phyloP scores from a whole-genome alignment of 2,329 filamentous ascomycete species.

The Pseudodiploospora longispora region DNA sequence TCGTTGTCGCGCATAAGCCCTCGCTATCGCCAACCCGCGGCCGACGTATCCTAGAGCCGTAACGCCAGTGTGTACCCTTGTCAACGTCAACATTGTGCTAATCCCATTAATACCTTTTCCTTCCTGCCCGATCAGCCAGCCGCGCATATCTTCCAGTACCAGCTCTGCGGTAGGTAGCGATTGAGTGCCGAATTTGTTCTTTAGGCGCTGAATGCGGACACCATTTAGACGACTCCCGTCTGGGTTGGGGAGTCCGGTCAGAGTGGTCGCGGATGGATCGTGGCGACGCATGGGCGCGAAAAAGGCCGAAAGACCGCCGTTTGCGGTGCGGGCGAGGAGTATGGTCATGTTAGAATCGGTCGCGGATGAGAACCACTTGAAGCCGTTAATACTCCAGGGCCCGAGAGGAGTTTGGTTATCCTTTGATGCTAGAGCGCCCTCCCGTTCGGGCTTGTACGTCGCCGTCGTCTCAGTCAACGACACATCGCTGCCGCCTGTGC shows the following conservation, averaged over 20 bases:
- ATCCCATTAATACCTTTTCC: conserved; percentile 63
- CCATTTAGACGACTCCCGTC: conserved; percentile 51
- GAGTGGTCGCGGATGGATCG: conserved; percentile 22
- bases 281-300: conserved; percentile 52
- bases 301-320: conserved; percentile 50
- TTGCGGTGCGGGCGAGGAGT: conserved; percentile 49
- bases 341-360: conserved; percentile 42
- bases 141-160: conserved; percentile 54
- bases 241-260: conserved; percentile 14
- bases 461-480: conserved; percentile 59
- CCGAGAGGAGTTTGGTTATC: conserved; percentile 33
- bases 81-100: conserved; percentile 59
- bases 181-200: conserved; percentile 65
- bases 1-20: conserved; percentile 50
- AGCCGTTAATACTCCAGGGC: conserved; percentile 53
- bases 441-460: conserved; percentile 13
- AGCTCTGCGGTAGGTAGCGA: conserved; percentile 66
- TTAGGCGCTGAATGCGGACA: conserved; percentile 58
- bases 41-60: conserved; percentile 44
- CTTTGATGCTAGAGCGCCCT: conserved; percentile 10
- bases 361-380: conserved; percentile 47
- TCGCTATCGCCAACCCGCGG: conserved; percentile 48
- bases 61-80: conserved; percentile 49
- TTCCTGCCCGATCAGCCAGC: conserved; percentile 57
- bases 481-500: conserved; percentile 61